A percentile compares a stretch with the other conserved stretches of the same genome.
These are phyloP conservation scores for Eremothecium gossypii DNA, from an alignment of 1,139 yeast genomes.

Conservation along the genomic window DNA sequence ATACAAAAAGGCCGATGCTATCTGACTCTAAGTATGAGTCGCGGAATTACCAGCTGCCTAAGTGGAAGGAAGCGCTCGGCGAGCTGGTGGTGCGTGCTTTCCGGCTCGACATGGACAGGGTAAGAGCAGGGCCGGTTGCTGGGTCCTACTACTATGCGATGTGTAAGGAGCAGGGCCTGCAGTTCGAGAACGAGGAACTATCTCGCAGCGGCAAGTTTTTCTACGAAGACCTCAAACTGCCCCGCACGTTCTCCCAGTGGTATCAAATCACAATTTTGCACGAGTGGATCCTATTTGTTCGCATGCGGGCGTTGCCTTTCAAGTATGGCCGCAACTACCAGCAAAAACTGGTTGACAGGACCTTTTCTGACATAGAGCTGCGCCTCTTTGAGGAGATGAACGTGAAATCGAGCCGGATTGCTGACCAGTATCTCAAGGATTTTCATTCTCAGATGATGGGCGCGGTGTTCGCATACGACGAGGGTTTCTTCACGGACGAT, in stretches of 20 bases:
- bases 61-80: constrained; percentile 65
- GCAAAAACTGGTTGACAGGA: constrained; percentile 81
- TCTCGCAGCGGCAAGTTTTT: constrained; percentile 59
- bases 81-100: constrained; percentile 59
- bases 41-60: constrained; percentile 48
- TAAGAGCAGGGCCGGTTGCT: constrained; percentile 90
- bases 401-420: constrained; percentile 72
- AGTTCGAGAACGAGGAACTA: constrained; percentile 59
- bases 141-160: constrained; percentile 80
- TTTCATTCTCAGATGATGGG: constrained; percentile 89
- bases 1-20: constrained; percentile 39
- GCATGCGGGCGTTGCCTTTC: constrained; percentile 95
- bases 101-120: constrained; percentile 79
- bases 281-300: constrained; percentile 84
- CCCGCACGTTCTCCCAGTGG: constrained; percentile 88
- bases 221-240: constrained; percentile 73
- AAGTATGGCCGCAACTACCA: constrained; percentile 84
- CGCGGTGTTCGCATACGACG: constrained; percentile 82
- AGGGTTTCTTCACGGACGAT: constrained; percentile 77
- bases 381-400: constrained; percentile 79
- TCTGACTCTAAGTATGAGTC: constrained; percentile 53
- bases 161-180: constrained; percentile 78
- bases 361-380: constrained; percentile 81
- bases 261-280: constrained; percentile 85
- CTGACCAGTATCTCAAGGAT: constrained; percentile 81